phyloP scores from a whole-genome alignment of 148 eudicot species.

The Pharnaceum exiguum region DNA sequence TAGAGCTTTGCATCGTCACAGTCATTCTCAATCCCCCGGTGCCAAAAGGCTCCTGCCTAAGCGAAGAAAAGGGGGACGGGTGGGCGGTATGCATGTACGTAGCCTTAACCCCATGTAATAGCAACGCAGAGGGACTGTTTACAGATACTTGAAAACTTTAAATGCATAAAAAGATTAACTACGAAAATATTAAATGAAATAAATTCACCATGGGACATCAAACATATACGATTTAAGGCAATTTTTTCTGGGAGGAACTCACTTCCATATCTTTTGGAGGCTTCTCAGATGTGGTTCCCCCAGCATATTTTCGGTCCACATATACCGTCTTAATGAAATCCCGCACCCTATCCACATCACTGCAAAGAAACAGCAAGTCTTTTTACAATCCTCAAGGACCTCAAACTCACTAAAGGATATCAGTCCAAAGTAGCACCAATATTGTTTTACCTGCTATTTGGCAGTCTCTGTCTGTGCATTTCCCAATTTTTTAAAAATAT shows the following conservation, averaged over 20 bases:
- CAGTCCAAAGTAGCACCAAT: conserved; percentile 6
- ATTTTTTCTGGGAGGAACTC: neutral
- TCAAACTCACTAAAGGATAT: conserved; percentile 3
- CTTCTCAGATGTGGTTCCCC: conserved; percentile 55
- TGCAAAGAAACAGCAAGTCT: conserved; percentile 22
- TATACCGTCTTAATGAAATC: conserved; percentile 83
- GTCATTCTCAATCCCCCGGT: no score
- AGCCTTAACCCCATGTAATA: no score
- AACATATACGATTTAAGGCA: neutral
- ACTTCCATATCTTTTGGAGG: conserved; percentile 72
- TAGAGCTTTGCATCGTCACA: no score
- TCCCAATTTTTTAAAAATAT: conserved; percentile 75
- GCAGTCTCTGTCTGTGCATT: conserved; percentile 57
- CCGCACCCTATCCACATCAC: conserved; percentile 80
- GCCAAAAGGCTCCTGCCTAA: no score
- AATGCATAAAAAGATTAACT: neutral
- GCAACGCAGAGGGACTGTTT: no score
- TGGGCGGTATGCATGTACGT: no score
- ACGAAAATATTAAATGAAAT: neutral
- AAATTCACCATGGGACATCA: neutral
- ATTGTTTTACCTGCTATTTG: conserved; percentile 57
- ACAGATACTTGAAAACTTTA: neutral
- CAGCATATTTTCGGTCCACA: conserved; percentile 60
- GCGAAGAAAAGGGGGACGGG: no score
- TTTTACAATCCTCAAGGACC: conserved; percentile 1